These are phyloP conservation scores for Ascoidea asiatica DNA, from an alignment of 805 yeast species.

Conservation along the genomic window DNA sequence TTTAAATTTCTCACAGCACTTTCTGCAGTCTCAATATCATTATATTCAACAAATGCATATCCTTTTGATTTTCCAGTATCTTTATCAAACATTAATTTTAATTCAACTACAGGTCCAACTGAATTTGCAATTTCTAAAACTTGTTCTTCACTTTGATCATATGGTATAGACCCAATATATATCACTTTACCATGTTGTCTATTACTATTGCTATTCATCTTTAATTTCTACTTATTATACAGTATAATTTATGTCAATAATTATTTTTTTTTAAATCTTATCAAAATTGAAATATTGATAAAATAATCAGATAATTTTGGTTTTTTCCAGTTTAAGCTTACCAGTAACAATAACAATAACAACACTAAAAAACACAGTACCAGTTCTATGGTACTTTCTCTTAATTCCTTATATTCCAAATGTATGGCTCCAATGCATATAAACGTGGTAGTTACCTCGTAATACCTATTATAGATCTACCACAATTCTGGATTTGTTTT, in stretches of 20 bases:
- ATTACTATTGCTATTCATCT: not conserved
- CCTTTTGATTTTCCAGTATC: slow-evolving; percentile 88
- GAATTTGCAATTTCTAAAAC: slow-evolving; percentile 73
- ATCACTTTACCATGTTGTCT: slow-evolving; percentile 30
- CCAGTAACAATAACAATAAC: not conserved
- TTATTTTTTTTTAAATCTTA: not conserved
- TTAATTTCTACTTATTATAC: not conserved
- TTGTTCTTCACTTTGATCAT: slow-evolving; percentile 89
- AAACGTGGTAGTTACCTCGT: no score
- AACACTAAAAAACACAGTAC: no score
- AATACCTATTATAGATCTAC: no score
- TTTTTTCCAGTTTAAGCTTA: not conserved
- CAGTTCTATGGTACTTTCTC: no score
- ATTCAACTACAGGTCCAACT: slow-evolving; percentile 74
- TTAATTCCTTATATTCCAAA: no score
- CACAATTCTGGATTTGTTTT: no score
- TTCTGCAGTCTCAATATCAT: slow-evolving; percentile 70
- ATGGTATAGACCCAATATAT: slow-evolving; percentile 80
- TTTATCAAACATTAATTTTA: slow-evolving; percentile 73
- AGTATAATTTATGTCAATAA: not conserved
- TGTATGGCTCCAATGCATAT: no score
- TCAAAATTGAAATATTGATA: not conserved
- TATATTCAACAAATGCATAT: slow-evolving; percentile 75
- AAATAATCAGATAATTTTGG: not conserved
- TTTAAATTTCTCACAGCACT: slow-evolving; percentile 84